Evolutionary conservation across 2,329 filamentous ascomycete species (phyloP).

Genomic region (Ophiocordyceps camponoti-leonardi): DNA sequence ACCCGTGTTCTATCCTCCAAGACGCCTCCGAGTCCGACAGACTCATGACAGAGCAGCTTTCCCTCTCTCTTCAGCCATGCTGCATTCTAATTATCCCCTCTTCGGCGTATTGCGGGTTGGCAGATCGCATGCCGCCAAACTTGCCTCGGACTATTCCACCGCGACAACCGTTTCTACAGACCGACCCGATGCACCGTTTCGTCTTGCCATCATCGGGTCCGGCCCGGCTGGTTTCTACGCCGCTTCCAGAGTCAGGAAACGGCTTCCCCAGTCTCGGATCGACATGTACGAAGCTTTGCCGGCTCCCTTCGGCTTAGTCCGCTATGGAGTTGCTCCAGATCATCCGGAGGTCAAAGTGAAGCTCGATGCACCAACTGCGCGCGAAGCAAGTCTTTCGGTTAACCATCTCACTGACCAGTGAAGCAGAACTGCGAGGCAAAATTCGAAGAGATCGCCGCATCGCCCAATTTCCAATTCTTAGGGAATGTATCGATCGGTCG

Average conservation of each 20-base stretch:
- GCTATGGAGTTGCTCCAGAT: conserved; percentile 94
- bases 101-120: neutral
- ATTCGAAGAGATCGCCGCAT: conserved; percentile 74
- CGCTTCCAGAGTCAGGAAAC: conserved; percentile 67
- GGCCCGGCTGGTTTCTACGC: conserved; percentile 95
- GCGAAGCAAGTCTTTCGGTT: no score
- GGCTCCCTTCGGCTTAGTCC: conserved; percentile 79
- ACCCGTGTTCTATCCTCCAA: no score
- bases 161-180: neutral
- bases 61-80: no score
- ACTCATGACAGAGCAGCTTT: no score
- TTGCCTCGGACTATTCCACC: neutral
- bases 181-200: conserved; percentile 34
- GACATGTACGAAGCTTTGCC: conserved; percentile 96
- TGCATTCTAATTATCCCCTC: no score
- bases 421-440: conserved; percentile 81
- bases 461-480: conserved; percentile 72
- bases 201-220: conserved; percentile 79
- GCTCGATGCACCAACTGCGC: conserved; percentile 2
- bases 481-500: conserved; percentile 74
- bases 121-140: neutral
- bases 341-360: conserved; percentile 95
- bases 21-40: no score
- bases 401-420: neutral
- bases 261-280: conserved; percentile 51